Base-by-base conservation (phyloP, 148 eudicot genomes). In the Rhododendron mucronatum region DNA sequence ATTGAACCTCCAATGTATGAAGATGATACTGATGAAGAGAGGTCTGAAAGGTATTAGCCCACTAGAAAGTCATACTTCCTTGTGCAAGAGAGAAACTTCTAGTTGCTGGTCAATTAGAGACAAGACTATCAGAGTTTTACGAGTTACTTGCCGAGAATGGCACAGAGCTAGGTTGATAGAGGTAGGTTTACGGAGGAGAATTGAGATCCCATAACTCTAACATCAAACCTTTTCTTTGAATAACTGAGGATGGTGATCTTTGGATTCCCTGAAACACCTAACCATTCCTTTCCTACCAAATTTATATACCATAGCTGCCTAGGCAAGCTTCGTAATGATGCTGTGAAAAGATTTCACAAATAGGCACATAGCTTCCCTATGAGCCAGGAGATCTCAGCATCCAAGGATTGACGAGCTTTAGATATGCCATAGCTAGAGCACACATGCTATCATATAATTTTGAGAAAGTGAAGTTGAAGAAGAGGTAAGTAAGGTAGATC, bases 11-110 rank as follows among this genome's bases (percentile, higher is more conserved):
- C 88, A 55, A 87, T 89, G 53, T 87, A 92, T 84, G 94, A 91
- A 83, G 94, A 95, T 69, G 95, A 94, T 82, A 51, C 91, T 20
- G 95, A 93, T 74, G 99, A 95, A 86, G 94, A 96, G 84, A 88
- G 78, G 63, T 74, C 91, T 45, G 98, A 92, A 84, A 96, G 97
- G 98, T 55, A 55, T 51, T 51, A 41, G 45, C 45, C 45, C 45
- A 71, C 18, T 26, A 13, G 37, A 28, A 37, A 12, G 37, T 30
- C 39, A 30, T 69, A 69, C 71, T n/a, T 63, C 71, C 28, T 65
- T 26, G 28, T n/a, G 71, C 74, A 33, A 33, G 76, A 71, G 39
- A 30, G 8, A 33, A 71, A 12, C 74, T 67, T 26, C 74, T 2
- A 67, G 16, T 35, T 67, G 28, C 35, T 67, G 71, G 30, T 65